Evolutionary conservation across 2,329 filamentous ascomycete genomes (phyloP), one percentile per base, ranked within the genome.

Genomic region (Claviceps citrina): DNA sequence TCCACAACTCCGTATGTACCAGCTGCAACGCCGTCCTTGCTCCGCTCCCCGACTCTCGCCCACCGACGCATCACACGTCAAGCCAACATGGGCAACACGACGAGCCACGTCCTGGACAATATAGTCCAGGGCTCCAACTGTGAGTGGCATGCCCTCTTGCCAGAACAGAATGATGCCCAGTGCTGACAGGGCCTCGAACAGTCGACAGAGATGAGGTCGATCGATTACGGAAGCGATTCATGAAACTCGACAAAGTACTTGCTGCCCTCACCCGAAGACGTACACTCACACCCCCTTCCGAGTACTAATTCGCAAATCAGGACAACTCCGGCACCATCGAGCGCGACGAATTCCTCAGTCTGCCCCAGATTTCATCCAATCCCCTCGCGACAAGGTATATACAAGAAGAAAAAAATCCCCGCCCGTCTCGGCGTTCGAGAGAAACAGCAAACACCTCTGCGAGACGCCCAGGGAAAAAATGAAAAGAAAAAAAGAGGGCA

Each of bases 291-390:
- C 22, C 22, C 22, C 22, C 22, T 8, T 24, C 22, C 5, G 8
- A 24, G 22, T 34, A 22, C 19, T 34, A 34, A 34, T 34, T 8
- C 10, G 7, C 8, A 5, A 12, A 15, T 3, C 35, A 95, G 89
- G 89, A 98, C 62, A 93, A 93, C 67, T 95, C 87, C 12, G 91
- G 91, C 51, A 96, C 91, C 36, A 94, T 98, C 64, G 91, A 98
- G 64, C 86, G 91, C 56, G 89, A 96, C 59, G 91, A 98, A 62
- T 98, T 98, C 63, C 78, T 98, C 49, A 91, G 84, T 55, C 77
- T 98, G 44, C 91, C 91, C 27, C 91, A 96, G 67, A 93, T 98
- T 59, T 93, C 86, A 42, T 94, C 89, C 36, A 98, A 98, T 65
- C 91, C 91, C 22, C 79, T 98, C 40, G 91, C 91, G 49, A 96